phyloP scores from a whole-genome alignment of 768 basidiomycete species.

The Suillus sp. region DNA sequence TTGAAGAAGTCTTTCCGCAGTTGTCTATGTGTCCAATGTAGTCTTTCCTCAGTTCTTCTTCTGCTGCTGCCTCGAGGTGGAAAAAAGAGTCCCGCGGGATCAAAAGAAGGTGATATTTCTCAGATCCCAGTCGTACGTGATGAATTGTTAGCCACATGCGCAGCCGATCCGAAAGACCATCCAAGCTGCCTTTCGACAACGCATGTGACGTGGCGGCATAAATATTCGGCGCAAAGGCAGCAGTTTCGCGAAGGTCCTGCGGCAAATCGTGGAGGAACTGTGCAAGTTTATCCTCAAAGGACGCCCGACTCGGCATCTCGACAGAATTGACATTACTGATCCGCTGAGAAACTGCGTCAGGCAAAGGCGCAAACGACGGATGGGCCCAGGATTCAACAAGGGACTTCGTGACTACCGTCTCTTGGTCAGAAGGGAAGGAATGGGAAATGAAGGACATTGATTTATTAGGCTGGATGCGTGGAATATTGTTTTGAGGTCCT shows the following conservation, averaged over 20 bases:
- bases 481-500: slow-evolving; percentile 27
- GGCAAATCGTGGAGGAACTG: slow-evolving; percentile 54
- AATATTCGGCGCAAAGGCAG: slow-evolving; percentile 53
- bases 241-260: slow-evolving; percentile 59
- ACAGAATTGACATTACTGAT: slow-evolving; percentile 54
- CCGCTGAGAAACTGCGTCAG: slow-evolving; percentile 53
- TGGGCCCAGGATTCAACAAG: slow-evolving; percentile 62
- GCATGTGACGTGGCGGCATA: slow-evolving; percentile 55
- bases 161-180: slow-evolving; percentile 41
- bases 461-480: slow-evolving; percentile 27
- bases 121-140: slow-evolving; percentile 62
- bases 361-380: slow-evolving; percentile 60
- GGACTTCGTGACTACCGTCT: slow-evolving; percentile 40
- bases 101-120: slow-evolving; percentile 57
- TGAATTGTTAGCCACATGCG: slow-evolving; percentile 61
- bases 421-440: slow-evolving; percentile 40
- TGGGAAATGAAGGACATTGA: slow-evolving; percentile 49
- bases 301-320: slow-evolving; percentile 60
- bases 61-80: slow-evolving; percentile 48
- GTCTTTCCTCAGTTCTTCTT: slow-evolving; percentile 50
- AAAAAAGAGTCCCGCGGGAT: slow-evolving; percentile 63
- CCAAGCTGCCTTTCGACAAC: slow-evolving; percentile 39
- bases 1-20: slow-evolving; percentile 13
- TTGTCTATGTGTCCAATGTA: slow-evolving; percentile 45
- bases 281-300: slow-evolving; percentile 52